These are phyloP conservation scores for Lomentospora prolificans DNA, from an alignment of 2,329 filamentous ascomycete genomes.

Conservation along the genomic window DNA sequence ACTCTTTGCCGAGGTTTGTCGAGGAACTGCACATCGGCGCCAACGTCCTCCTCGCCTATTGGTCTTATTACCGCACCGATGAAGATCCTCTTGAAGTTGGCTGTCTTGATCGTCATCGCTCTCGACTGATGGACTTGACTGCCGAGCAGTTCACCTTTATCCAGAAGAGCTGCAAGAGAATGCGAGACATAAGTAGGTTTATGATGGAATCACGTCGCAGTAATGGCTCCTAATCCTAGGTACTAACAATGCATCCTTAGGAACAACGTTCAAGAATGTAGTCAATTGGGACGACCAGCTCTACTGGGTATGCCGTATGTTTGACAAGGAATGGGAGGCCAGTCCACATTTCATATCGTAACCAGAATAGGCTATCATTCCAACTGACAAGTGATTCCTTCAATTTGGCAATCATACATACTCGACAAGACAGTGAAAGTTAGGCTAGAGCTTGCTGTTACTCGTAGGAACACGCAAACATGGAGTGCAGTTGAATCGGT, in stretches of 20 bases:
- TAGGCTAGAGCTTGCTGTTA: too few species aligned
- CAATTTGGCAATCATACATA: too few species aligned
- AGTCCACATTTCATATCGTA: constrained; percentile 8
- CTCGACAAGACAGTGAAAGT: too few species aligned
- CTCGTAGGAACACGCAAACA: too few species aligned
- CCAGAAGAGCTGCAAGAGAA: constrained; percentile 17
- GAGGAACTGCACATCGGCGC: constrained; percentile 34
- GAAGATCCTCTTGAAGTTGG: constrained; percentile 19
- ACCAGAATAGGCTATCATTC: too few species aligned
- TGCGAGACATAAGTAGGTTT: constrained; percentile 16
- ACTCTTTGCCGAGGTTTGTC: constrained; percentile 30
- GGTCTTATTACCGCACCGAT: constrained; percentile 39
- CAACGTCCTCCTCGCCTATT: constrained; percentile 35
- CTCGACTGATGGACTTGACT: constrained; percentile 20
- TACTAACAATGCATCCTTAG: not conserved
- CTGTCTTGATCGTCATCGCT: constrained; percentile 17
- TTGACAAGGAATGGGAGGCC: constrained; percentile 29
- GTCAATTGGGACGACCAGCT: constrained; percentile 28
- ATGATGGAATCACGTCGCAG: not conserved
- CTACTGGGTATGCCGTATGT: constrained; percentile 37
- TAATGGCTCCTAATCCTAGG: not conserved
- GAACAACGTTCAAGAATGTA: not conserved
- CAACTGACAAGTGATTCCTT: too few species aligned
- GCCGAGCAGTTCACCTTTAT: constrained; percentile 24
- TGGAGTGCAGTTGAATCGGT: too few species aligned